These are phyloP conservation scores for Prototheca cutis DNA, from an alignment of 163 green algal genomes.

Conservation along the genomic window DNA sequence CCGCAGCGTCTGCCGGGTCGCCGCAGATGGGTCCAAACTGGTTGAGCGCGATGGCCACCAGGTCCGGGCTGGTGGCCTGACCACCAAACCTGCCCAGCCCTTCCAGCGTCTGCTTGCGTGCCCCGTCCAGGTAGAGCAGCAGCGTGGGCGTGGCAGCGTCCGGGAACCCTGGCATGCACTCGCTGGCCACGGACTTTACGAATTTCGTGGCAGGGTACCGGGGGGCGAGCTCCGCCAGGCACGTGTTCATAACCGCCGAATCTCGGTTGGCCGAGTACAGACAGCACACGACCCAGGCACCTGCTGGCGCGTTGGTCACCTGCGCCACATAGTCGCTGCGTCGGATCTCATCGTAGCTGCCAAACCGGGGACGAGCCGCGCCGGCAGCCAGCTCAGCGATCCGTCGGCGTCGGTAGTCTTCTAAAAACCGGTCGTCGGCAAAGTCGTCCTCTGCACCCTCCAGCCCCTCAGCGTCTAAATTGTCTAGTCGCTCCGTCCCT, in stretches of 20 bases:
- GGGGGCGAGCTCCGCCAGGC: slow-evolving; percentile 59
- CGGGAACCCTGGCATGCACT: slow-evolving; percentile 74
- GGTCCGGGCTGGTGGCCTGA: slow-evolving; percentile 53
- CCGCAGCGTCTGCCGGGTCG: slow-evolving; percentile 4
- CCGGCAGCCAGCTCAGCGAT: slow-evolving; percentile 56
- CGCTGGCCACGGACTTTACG: slow-evolving; percentile 65
- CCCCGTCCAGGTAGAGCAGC: slow-evolving; percentile 72
- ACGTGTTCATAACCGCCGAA: slow-evolving; percentile 52
- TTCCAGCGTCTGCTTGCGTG: slow-evolving; percentile 58
- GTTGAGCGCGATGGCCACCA: slow-evolving; percentile 27
- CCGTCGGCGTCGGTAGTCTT: slow-evolving; percentile 56
- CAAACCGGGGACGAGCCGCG: slow-evolving; percentile 34
- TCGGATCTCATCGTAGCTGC: slow-evolving; percentile 49
- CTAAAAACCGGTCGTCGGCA: slow-evolving; percentile 63
- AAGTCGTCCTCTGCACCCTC: slow-evolving; percentile 67
- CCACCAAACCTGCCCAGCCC: slow-evolving; percentile 65
- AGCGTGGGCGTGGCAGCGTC: slow-evolving; percentile 84
- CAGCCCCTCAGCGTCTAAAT: slow-evolving; percentile 36
- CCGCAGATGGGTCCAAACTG: slow-evolving; percentile 23
- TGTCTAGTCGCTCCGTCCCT: slow-evolving; percentile 7
- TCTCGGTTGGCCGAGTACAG: no score
- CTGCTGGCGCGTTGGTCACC: slow-evolving; percentile 54
- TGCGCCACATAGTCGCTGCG: slow-evolving; percentile 63
- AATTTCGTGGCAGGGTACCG: slow-evolving; percentile 80
- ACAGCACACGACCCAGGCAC: slow-evolving; percentile 64